Evolutionary conservation across 352 stramenopile genomes (phyloP), one percentile per base, ranked within the genome.

Genomic region (Pythium brassicae): DNA sequence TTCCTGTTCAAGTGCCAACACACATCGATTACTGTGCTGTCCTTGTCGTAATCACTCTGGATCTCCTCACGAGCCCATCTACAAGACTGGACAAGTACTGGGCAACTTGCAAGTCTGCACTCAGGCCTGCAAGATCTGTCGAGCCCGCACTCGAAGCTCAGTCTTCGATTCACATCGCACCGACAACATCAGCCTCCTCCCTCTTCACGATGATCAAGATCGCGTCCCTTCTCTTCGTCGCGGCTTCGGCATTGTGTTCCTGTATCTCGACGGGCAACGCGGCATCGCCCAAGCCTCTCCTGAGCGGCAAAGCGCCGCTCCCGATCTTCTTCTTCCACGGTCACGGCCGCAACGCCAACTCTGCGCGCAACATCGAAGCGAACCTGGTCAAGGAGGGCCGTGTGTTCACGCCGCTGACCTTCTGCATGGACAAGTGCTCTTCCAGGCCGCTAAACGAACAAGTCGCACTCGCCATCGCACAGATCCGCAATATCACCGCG

Each of bases 301-400:
- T 12, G 10, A 39, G 2, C 34, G 34, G 17, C 8, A 39, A 39
- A 12, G 17, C n/a, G 39, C 39, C 17, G 5, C 39, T 44, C 39
- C 72, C 74, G 2, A 53, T 79, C 14, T 63, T 86, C 55, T 81
- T 79, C 61, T 83, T 86, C 54, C 75, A 83, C 57, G 68, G 75
- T 11, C 34, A 75, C 48, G 68, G 59, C 1, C 27, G 32, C 19
- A 74, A 74, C 45, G 48, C 50, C n/a, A 59, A 25, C 6, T 49
- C 61, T 29, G 68, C 63, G 4, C 3, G 40, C 57, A 57, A 69
- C 43, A 48, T 69, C 20, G 32, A 66, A 19, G 46, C 61, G 0
- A 80, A 76, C 50, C 51, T 85, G 17, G 64, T 53, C 8, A 57
- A 62, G 0, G 65, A 78, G 9, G 55, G 63, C 0, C 62, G 73